phyloP scores from a whole-genome alignment of 2,329 filamentous ascomycete genomes.

The Penicillium paneum region DNA sequence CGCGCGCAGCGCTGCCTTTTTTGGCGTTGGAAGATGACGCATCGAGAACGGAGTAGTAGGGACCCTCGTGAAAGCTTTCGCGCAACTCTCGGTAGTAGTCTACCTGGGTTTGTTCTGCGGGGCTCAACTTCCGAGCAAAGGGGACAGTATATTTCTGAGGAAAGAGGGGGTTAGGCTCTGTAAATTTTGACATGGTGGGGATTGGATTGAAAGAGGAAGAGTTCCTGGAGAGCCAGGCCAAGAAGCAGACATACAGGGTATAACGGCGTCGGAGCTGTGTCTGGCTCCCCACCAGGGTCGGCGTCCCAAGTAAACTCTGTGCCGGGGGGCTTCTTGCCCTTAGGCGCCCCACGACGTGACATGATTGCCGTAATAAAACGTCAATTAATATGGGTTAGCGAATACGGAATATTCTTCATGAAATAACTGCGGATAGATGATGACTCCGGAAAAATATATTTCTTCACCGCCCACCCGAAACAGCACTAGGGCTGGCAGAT shows the following conservation, averaged over 20 bases:
- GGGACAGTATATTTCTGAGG: conserved; percentile 40
- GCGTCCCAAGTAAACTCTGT: conserved; percentile 44
- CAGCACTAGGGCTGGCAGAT: conserved; percentile 12
- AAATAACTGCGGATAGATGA: background rate
- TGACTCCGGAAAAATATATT: conserved; percentile 17
- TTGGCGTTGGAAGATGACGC: conserved; percentile 40
- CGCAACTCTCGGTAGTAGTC: conserved; percentile 52
- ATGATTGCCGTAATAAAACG: conserved; percentile 18
- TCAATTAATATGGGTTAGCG: background rate
- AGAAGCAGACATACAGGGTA: conserved; percentile 44
- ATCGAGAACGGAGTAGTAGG: conserved; percentile 56
- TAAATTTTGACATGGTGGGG: background rate
- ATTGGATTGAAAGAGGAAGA: background rate
- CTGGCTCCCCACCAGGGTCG: conserved; percentile 39
- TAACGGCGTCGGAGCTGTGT: conserved; percentile 46
- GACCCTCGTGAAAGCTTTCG: conserved; percentile 57
- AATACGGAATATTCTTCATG: background rate
- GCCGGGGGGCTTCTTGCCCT: conserved; percentile 39
- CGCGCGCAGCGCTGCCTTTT: conserved; percentile 44
- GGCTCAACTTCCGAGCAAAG: conserved; percentile 30
- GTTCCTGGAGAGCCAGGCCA: conserved; percentile 4
- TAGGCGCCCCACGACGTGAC: conserved; percentile 42
- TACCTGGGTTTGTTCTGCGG: conserved; percentile 48
- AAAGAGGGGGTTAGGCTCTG: background rate
- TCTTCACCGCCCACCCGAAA: conserved; percentile 20